These are phyloP conservation scores for Hymenoscyphus scutula DNA, from an alignment of 2,329 filamentous ascomycete species.

Conservation along the genomic window DNA sequence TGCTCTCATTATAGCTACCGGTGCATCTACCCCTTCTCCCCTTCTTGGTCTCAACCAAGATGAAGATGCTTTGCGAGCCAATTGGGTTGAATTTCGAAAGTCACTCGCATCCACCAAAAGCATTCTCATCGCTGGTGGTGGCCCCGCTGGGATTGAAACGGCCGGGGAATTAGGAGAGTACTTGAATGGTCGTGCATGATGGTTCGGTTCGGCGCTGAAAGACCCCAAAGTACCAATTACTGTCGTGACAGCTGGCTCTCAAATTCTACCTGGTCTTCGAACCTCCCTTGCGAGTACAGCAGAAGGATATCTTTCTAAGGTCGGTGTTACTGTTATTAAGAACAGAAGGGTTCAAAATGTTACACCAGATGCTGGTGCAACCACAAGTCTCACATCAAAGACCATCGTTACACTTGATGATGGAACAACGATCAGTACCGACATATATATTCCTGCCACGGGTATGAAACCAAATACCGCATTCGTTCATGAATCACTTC, in stretches of 20 bases:
- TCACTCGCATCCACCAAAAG: constrained; percentile 41
- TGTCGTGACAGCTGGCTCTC: constrained; percentile 40
- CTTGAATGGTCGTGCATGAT: constrained; percentile 46
- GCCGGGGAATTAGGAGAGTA: constrained; percentile 51
- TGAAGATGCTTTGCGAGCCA: constrained; percentile 35
- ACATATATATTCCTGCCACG: constrained; percentile 48
- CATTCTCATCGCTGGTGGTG: constrained; percentile 47
- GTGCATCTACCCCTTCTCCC: constrained; percentile 45
- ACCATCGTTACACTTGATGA: constrained; percentile 41
- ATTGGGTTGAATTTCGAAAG: constrained; percentile 42
- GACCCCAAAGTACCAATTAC: constrained; percentile 45
- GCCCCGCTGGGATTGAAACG: constrained; percentile 45
- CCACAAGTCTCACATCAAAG: constrained; percentile 28
- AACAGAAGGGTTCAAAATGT: constrained; percentile 40
- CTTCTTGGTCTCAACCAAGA: constrained; percentile 42
- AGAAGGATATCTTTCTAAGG: constrained; percentile 41
- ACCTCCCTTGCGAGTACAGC: constrained; percentile 41
- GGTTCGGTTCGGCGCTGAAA: constrained; percentile 36
- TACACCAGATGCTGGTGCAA: constrained; percentile 34
- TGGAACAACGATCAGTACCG: constrained; percentile 41
- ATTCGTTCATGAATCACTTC: constrained; percentile 38
- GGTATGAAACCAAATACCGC: constrained; percentile 43
- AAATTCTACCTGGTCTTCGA: constrained; percentile 44
- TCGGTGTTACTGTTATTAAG: constrained; percentile 49
- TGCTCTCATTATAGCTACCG: constrained; percentile 50